Base-by-base conservation (phyloP, 768 basidiomycete species). In the Boletellus emodensis region DNA sequence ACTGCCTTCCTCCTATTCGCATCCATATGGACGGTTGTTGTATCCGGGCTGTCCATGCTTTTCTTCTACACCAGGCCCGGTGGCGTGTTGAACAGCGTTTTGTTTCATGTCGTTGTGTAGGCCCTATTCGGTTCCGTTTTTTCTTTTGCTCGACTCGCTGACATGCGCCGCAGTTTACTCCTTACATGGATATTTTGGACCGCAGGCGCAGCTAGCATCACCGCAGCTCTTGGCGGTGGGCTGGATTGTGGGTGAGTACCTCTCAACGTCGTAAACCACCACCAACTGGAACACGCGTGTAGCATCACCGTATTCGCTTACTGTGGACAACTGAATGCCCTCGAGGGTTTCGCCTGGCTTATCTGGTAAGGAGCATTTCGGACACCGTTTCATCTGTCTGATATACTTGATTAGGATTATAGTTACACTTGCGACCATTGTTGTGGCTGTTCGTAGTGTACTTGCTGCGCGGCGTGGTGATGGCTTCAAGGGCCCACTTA, bases 131-230 rank as follows among this genome's bases (percentile, higher is more conserved):
- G 52, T 40, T 26, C 37, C n/a, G 6, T 37, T 7, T 10, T 20
- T 20, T 20, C n/a, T 20, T 20, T 20, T 2, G 38, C 43, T 42
- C 11, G 20, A 18, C 36, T 46, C 32, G 17, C 43, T 61, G 40
- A 61, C 48, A 18, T 12, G 22, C 35, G 15, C 24, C 34, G n/a
- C 54, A 89, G 87, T 68, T 66, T 90, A 43, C 50, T 73, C 43
- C 13, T 90, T 17, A 87, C 87, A 1, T 90, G 87, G 86, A 73
- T 90, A 34, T 74, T 89, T 52, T 92, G 89, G 89, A 74, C 80
- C 3, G 81, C 87, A 0, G 87, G 77, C 2, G 86, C 87, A 1
- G 83, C 86, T 1, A 75, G 84, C 2, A 75, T 90, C 40, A 90
- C 89, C 1, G 69, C 78, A 17, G 66, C 76, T 22, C 72, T 89